Conservation (phyloP, 257 asterid genomes). For the Solanum chilense region DNA sequence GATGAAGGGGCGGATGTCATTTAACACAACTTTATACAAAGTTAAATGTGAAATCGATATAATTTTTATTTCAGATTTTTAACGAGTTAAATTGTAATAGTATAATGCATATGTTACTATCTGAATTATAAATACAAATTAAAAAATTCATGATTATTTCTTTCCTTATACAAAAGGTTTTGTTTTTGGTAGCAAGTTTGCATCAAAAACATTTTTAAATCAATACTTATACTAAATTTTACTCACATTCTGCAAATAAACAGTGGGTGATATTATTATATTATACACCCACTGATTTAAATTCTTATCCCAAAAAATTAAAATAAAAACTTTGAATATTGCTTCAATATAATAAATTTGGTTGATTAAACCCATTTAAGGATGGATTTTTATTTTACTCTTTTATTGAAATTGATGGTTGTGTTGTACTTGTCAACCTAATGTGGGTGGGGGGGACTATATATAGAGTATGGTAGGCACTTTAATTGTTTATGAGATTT, state of each 20-base stretch:
- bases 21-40: too few species aligned
- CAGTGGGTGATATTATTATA: not conserved
- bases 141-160: not conserved
- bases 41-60: too few species aligned
- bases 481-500: not conserved
- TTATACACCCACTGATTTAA: not conserved
- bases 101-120: too few species aligned
- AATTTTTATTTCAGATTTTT: fast-evolving
- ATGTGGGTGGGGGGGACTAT: not conserved
- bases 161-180: not conserved
- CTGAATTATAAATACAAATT: not conserved
- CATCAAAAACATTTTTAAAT: not conserved
- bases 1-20: fast-evolving
- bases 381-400: not conserved
- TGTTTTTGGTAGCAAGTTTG: not conserved
- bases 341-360: not conserved
- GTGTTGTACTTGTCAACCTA: not conserved
- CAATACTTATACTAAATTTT: not conserved
- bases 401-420: not conserved
- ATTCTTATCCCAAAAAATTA: not conserved
- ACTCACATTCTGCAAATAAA: not conserved
- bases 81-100: not conserved
- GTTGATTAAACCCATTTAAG: not conserved
- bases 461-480: not conserved
- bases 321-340: not conserved